These are phyloP conservation scores for Chaetothyriales sp. DNA, from an alignment of 2,329 filamentous ascomycete species.

Conservation along the genomic window DNA sequence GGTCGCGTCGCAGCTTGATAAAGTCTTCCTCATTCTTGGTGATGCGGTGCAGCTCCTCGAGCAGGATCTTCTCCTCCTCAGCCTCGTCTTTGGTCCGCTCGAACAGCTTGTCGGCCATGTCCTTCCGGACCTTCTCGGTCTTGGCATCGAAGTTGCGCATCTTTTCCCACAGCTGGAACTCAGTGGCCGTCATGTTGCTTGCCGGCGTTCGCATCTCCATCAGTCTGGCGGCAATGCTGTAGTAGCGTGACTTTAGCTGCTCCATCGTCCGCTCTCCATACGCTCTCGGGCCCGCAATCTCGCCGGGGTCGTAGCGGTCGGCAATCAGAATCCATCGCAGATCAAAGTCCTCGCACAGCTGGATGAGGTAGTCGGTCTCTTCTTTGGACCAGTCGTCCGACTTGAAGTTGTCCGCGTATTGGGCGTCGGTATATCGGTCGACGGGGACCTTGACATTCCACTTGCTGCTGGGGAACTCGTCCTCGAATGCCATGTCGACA, in stretches of 20 bases:
- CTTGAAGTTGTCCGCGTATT: conserved; percentile 64
- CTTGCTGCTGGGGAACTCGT: conserved; percentile 57
- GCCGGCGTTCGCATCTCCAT: conserved; percentile 68
- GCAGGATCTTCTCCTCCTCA: conserved; percentile 75
- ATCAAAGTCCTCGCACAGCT: conserved; percentile 62
- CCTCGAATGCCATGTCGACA: conserved; percentile 24
- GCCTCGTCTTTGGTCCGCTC: conserved; percentile 74
- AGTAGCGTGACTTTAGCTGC: conserved; percentile 83
- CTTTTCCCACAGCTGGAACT: conserved; percentile 69
- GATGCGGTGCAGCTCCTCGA: conserved; percentile 85
- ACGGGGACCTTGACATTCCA: conserved; percentile 72
- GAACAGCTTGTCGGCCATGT: conserved; percentile 67
- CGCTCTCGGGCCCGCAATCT: conserved; percentile 24
- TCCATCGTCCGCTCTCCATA: conserved; percentile 57
- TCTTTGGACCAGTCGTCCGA: conserved; percentile 74
- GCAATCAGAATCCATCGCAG: conserved; percentile 82
- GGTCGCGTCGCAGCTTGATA: conserved; percentile 73
- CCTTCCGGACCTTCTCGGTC: conserved; percentile 68
- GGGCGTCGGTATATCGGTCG: conserved; percentile 71
- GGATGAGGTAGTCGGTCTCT: conserved; percentile 84
- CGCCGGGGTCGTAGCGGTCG: conserved; percentile 68
- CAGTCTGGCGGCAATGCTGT: conserved; percentile 69
- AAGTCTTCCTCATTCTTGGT: conserved; percentile 73
- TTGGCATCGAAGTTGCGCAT: conserved; percentile 76
- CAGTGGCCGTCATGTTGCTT: conserved; percentile 72